Evolutionary conservation across 2,329 filamentous ascomycete species (phyloP).

Genomic region (Aspergillus pseudoterreus): DNA sequence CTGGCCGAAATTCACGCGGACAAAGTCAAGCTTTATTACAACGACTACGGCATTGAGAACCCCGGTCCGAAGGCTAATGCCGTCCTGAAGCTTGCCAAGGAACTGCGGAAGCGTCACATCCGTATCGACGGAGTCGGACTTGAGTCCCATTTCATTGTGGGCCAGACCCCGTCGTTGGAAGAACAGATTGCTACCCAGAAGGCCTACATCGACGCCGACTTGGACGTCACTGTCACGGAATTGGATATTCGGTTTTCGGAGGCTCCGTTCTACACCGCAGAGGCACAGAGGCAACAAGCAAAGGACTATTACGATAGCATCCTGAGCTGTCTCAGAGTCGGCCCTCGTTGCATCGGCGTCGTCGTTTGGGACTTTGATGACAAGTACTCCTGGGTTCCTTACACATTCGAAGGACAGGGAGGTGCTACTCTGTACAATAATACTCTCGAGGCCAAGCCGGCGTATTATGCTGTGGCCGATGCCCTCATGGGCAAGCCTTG

Average conservation of each 20-base stretch:
- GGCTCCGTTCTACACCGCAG: slow-evolving; percentile 16
- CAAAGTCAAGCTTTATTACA: slow-evolving; percentile 35
- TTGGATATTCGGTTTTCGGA: slow-evolving; percentile 45
- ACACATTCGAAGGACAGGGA: slow-evolving; percentile 32
- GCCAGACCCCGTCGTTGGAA: slow-evolving; percentile 33
- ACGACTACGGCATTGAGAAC: slow-evolving; percentile 40
- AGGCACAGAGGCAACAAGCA: slow-evolving; percentile 19
- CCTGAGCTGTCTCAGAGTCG: slow-evolving; percentile 17
- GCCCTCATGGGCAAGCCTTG: slow-evolving; percentile 19
- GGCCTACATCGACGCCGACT: slow-evolving; percentile 28
- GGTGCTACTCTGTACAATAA: slow-evolving; percentile 39
- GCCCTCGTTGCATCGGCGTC: slow-evolving; percentile 18
- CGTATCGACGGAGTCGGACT: slow-evolving; percentile 46
- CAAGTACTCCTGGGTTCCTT: slow-evolving; percentile 39
- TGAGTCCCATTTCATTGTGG: slow-evolving; percentile 45
- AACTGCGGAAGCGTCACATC: slow-evolving; percentile 28
- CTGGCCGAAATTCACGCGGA: slow-evolving; percentile 24
- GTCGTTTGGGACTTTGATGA: slow-evolving; percentile 35
- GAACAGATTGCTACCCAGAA: slow-evolving; percentile 34
- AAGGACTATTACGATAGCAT: slow-evolving; percentile 22
- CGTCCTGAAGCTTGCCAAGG: slow-evolving; percentile 28
- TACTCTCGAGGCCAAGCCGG: slow-evolving; percentile 41
- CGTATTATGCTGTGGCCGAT: slow-evolving; percentile 28
- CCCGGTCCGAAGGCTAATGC: slow-evolving; percentile 30
- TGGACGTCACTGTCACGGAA: slow-evolving; percentile 36